These are phyloP conservation scores for Gremmenia infestans DNA, from an alignment of 2,329 filamentous ascomycete genomes.

Conservation along the genomic window DNA sequence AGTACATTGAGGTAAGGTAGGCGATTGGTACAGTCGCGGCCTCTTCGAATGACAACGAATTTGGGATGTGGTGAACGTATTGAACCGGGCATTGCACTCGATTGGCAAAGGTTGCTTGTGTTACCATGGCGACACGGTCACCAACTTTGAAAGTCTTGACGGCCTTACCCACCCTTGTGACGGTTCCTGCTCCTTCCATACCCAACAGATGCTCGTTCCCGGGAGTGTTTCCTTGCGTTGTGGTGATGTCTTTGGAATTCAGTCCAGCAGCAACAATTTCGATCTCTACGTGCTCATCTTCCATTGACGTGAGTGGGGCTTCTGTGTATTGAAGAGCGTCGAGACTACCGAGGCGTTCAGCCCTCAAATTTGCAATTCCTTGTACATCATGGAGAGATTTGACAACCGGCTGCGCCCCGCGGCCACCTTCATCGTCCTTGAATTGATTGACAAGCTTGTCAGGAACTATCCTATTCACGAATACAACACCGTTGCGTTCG, in stretches of 20 bases:
- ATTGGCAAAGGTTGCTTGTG: constrained; percentile 9
- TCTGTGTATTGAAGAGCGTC: constrained; percentile 1
- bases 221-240: constrained; percentile 17
- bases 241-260: constrained; percentile 11
- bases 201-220: constrained; percentile 12
- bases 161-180: constrained; percentile 22
- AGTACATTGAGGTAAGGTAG: constrained; percentile 12
- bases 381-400: constrained; percentile 5
- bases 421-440: neutral
- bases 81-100: constrained; percentile 3
- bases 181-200: constrained; percentile 27
- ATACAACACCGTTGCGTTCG: constrained; percentile 25
- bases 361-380: neutral
- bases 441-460: constrained; percentile 21
- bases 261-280: constrained; percentile 7
- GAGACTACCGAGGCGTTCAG: constrained; percentile 9
- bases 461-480: constrained; percentile 22
- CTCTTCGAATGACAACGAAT: constrained; percentile 34
- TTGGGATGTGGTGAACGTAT: constrained; percentile 32
- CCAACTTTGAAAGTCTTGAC: constrained; percentile 20
- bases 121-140: constrained; percentile 18
- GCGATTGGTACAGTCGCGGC: constrained; percentile 38
- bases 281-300: constrained; percentile 8
- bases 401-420: neutral
- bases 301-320: neutral